Percentiles rank a stretch among this genome's conserved stretches.
Evolutionary conservation across 352 stramenopile genomes (phyloP).

Genomic region (Phytophthora meadii): DNA sequence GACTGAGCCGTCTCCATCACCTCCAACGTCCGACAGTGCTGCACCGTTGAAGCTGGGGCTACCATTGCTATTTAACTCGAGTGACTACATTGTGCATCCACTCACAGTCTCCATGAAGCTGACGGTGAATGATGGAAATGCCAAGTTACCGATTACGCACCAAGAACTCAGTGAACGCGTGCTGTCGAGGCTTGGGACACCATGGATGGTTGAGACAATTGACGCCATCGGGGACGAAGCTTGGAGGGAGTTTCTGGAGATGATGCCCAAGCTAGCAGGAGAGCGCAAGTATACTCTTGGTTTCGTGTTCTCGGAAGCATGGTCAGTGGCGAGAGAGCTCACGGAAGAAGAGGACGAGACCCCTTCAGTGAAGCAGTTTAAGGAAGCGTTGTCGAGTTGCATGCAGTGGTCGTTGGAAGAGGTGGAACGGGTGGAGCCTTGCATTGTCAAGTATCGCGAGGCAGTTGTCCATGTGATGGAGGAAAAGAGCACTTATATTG

Average conservation of each 20-base stretch:
- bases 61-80: slow-evolving; percentile 46
- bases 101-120: slow-evolving; percentile 82
- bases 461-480: slow-evolving; percentile 86
- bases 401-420: slow-evolving; percentile 76
- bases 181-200: slow-evolving; percentile 71
- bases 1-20: slow-evolving; percentile 12
- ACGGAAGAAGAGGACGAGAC: slow-evolving; percentile 82
- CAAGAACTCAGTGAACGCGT: slow-evolving; percentile 77
- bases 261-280: slow-evolving; percentile 77
- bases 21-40: slow-evolving; percentile 4
- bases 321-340: slow-evolving; percentile 76
- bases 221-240: slow-evolving; percentile 68
- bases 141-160: slow-evolving; percentile 82
- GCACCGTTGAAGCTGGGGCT: slow-evolving; percentile 16
- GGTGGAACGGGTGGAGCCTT: slow-evolving; percentile 64
- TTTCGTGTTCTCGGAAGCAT: slow-evolving; percentile 88
- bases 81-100: slow-evolving; percentile 78
- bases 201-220: slow-evolving; percentile 84
- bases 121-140: slow-evolving; percentile 82
- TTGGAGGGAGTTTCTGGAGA: slow-evolving; percentile 73
- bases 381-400: slow-evolving; percentile 73
- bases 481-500: slow-evolving; percentile 90
- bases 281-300: slow-evolving; percentile 82
- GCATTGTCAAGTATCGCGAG: slow-evolving; percentile 76
- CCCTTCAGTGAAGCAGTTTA: slow-evolving; percentile 77